Conservation (phyloP, 169 alveolate species). For the Cryptosporidium parvum region DNA sequence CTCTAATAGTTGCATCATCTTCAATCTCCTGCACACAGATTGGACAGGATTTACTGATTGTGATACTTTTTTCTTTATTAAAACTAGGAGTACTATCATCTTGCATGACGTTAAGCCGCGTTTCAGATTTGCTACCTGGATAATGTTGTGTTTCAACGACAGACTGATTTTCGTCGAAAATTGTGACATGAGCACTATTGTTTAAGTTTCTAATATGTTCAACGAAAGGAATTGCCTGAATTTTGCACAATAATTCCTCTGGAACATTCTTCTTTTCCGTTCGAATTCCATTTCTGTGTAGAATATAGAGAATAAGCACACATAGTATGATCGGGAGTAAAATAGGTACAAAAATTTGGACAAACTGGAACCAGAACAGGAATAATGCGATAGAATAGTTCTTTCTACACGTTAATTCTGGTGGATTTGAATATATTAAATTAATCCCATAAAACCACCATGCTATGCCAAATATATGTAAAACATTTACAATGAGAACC, state of each 20-base stretch:
- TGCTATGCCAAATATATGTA: slow-evolving; percentile 43
- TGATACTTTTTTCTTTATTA: slow-evolving; percentile 26
- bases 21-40: slow-evolving; percentile 74
- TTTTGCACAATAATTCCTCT: slow-evolving; percentile 53
- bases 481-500: slow-evolving; percentile 16
- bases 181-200: slow-evolving; percentile 26
- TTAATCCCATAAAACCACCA: slow-evolving; percentile 76
- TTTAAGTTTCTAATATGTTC: slow-evolving; percentile 52
- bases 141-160: slow-evolving; percentile 5
- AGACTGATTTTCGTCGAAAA: slow-evolving; percentile 46
- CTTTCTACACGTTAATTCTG: slow-evolving; percentile 41
- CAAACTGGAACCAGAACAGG: slow-evolving; percentile 66
- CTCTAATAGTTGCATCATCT: slow-evolving; percentile 48
- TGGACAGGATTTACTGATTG: slow-evolving; percentile 63
- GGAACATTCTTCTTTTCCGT: slow-evolving; percentile 46
- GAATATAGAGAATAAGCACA: slow-evolving; percentile 24
- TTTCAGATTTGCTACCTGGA: neutral
- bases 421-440: slow-evolving; percentile 56
- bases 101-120: neutral
- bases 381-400: slow-evolving; percentile 49
- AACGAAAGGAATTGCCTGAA: slow-evolving; percentile 44
- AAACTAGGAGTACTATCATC: neutral
- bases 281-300: slow-evolving; percentile 69
- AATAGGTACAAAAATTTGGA: slow-evolving; percentile 52
- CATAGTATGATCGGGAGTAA: slow-evolving; percentile 53